phyloP scores from a whole-genome alignment of 2,329 filamentous ascomycete species.

The Fusarium transvaalense region DNA sequence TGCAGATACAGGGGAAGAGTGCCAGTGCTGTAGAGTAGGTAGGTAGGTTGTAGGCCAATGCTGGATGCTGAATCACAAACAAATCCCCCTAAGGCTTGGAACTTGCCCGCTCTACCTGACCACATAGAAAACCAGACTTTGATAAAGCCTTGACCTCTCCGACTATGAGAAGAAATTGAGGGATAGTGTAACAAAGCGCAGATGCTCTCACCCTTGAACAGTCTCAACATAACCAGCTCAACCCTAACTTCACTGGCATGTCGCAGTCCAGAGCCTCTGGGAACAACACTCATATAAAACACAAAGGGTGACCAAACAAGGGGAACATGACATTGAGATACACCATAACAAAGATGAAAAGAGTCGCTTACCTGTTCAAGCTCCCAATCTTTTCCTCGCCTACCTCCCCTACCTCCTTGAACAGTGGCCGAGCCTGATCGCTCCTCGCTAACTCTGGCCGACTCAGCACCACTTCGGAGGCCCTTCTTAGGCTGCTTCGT shows the following conservation, averaged over 20 bases:
- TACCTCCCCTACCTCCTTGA: slow-evolving; percentile 74
- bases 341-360: slow-evolving; percentile 10
- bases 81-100: slow-evolving; percentile 6
- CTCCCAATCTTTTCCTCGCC: slow-evolving; percentile 83
- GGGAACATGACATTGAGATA: background rate
- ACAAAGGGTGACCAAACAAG: background rate
- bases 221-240: slow-evolving; percentile 13
- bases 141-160: background rate
- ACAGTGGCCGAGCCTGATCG: slow-evolving; percentile 70
- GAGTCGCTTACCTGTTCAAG: slow-evolving; percentile 77
- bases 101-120: background rate
- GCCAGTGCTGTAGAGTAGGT: slow-evolving; percentile 13
- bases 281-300: background rate
- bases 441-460: slow-evolving; percentile 81
- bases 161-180: background rate
- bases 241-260: background rate
- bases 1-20: slow-evolving; percentile 5
- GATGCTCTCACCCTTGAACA: background rate
- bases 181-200: slow-evolving; percentile 14
- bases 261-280: slow-evolving; percentile 25
- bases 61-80: slow-evolving; percentile 16
- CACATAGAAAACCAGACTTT: background rate
- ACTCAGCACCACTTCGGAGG: slow-evolving; percentile 58
- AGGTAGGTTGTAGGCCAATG: background rate
- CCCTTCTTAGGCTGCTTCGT: slow-evolving; percentile 67